phyloP scores from a whole-genome alignment of 2,329 filamentous ascomycete genomes.

The Botryotinia narcissicola region DNA sequence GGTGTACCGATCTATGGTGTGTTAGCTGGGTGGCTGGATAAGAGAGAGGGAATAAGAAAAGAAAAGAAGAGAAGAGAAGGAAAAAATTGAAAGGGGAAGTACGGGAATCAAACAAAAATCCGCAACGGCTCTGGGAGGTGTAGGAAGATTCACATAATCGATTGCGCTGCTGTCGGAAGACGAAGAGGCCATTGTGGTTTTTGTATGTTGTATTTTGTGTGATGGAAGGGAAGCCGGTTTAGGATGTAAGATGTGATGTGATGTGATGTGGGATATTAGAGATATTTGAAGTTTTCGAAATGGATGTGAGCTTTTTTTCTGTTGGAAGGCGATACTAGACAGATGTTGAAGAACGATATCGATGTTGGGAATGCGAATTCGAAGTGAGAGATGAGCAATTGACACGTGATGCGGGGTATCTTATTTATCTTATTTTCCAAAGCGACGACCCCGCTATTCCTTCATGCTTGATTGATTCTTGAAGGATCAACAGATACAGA shows the following conservation, averaged over 20 bases:
- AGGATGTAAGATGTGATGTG: background rate
- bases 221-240: too few relatives aligned
- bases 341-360: background rate
- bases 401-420: conserved; percentile 9
- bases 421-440: background rate
- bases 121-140: conserved; percentile 50
- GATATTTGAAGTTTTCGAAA: rapidly evolving
- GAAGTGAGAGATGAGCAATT: background rate
- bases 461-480: background rate
- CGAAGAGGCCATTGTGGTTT: background rate
- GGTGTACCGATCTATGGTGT: conserved; percentile 72
- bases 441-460: background rate
- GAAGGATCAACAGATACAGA: background rate
- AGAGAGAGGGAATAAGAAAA: background rate
- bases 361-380: background rate
- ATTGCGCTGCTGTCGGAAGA: conserved; percentile 1
- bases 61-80: background rate
- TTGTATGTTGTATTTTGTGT: background rate
- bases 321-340: background rate
- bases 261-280: background rate
- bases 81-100: conserved; percentile 13
- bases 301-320: background rate
- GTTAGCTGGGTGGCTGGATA: background rate
- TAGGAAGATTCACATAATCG: conserved; percentile 27
- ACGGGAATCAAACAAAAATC: conserved; percentile 92